Evolutionary conservation across 2,329 filamentous ascomycete genomes (phyloP), one percentile per base, ranked within the genome.

Genomic region (Curvularia eragrostidis): DNA sequence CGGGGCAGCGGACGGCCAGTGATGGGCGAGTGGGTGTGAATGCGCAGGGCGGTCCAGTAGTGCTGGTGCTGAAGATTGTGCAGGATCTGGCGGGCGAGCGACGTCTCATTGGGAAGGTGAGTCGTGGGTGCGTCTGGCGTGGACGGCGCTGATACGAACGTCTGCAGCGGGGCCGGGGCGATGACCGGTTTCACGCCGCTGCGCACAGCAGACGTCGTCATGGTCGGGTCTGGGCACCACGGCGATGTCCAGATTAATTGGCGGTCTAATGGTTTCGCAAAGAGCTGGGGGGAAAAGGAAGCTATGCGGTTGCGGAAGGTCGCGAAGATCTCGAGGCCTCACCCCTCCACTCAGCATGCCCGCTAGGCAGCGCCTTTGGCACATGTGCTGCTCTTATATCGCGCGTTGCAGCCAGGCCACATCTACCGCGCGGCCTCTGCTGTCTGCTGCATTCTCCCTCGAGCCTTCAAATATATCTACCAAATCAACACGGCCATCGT

Each of bases 51-150:
- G 21, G 84, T 85, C 91, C 91, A 95, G 71, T 88, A 84, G 75
- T 94, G 91, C 75, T 93, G 89, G 73, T 90, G 82, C 65, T 85
- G 82, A 47, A 95, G 85, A 74, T 93, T 93, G 74, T 89, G 84
- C 52, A 86, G 80, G 48, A 93, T 87, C 48, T 86, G 82, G 26
- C 82, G 75, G 43, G 86, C 83, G 47, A 91, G 83, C 49, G 83
- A 77, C 66, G 80, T 77, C 67, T 74, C 57, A 68, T 66, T 58
- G 49, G 72, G 70, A 59, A 69, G 69, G 67, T 72, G 71, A 18
- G 64, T 52, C 49, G 52, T 53, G 28, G 47, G 49, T 24, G 55
- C 42, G 41, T 53, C 49, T 52, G 56, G 54, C 36, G 52, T 52
- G 46, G 61, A 32, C 18, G 49, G 44, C 52, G 64, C 60, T 57